Evolutionary conservation across 495 filamentous ascomycete species (phyloP), one percentile per base, ranked within the genome.

Genomic region (Aspergillus bridgeri): DNA sequence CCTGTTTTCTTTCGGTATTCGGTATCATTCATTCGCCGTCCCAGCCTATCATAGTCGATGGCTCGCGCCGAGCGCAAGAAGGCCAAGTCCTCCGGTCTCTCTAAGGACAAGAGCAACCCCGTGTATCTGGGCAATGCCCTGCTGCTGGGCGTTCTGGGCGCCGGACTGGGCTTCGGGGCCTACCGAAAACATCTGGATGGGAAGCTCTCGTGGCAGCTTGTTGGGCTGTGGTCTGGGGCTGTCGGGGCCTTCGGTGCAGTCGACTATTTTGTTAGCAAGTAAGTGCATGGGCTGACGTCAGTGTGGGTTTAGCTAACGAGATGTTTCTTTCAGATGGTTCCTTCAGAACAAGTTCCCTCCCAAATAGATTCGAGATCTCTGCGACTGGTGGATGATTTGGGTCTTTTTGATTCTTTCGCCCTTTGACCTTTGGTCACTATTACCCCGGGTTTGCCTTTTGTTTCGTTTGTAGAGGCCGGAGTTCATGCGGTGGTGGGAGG

Each of bases 251-350:
- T 90, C 67, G 86, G 83, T 42, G 82, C 79, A 0, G 87, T 78
- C 18, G 89, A 91, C 69, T 92, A 86, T 64, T 89, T 83, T 63
- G 70, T 89, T 42, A 88, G 83, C 77, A 83, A 85, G 88, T 92
- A 71, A 80, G 88, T 88, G 25, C 42, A 15, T 20, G 18, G 11
- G 0, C 19, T 43, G 27, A 38, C 13, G 13, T 38, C 4, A 11
- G 21, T 7, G 9, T 15, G 6, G 0, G 20, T 19, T 46, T 58
- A 51, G 56, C 62, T 55, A 53, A 66, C 23, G 27, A 13, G 6
- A 6, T 17, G 18, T 23, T 27, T 20, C 24, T 23, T 18, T n/a
- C 47, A 86, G 82, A 62, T 86, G 82, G 70, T 71, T 86, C 56
- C 75, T 86, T 63, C 79, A 83, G 72, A 84, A 84, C 74, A 84